Evolutionary conservation across 345 rosid genomes (phyloP).

Genomic region (Geranium brycei): DNA sequence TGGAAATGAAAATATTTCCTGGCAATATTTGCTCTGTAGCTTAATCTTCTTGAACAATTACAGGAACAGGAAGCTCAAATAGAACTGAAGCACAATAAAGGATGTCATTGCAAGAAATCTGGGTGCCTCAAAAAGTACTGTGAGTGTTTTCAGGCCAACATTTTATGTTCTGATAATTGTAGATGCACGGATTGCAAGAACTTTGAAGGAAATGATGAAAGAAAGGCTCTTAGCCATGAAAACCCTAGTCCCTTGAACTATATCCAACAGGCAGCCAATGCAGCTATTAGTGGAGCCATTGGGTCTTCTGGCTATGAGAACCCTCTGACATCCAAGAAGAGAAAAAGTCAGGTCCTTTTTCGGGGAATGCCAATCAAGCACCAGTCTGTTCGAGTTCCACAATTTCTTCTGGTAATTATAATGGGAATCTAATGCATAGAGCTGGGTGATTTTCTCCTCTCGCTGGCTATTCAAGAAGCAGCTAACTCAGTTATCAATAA

Average conservation of each 20-base stretch:
- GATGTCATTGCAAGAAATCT: conserved; percentile 81
- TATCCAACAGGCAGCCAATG: conserved; percentile 59
- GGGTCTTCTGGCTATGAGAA: conserved; percentile 49
- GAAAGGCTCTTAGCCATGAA: conserved; percentile 35
- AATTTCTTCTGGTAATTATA: conserved; percentile 26
- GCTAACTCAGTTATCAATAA: not conserved
- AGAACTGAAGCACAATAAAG: conserved; percentile 70
- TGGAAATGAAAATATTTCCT: not conserved
- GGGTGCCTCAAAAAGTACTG: conserved; percentile 91
- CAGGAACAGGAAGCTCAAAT: conserved; percentile 41
- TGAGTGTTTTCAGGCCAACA: conserved; percentile 76
- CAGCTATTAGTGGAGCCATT: conserved; percentile 46
- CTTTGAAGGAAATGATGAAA: conserved; percentile 62
- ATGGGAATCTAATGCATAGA: conserved; percentile 1
- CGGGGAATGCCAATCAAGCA: conserved; percentile 18
- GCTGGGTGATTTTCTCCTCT: not conserved
- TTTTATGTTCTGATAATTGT: conserved; percentile 79
- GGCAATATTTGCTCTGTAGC: not conserved
- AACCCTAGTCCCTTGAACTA: conserved; percentile 27
- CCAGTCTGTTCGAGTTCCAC: conserved; percentile 16
- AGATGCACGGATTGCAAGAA: conserved; percentile 77
- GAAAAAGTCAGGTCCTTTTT: conserved; percentile 34
- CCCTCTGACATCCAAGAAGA: conserved; percentile 34
- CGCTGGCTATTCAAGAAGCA: too few species aligned
- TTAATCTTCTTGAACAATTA: conserved; percentile 11